phyloP scores from a whole-genome alignment of 495 filamentous ascomycete species.

The Niebla homalea region DNA sequence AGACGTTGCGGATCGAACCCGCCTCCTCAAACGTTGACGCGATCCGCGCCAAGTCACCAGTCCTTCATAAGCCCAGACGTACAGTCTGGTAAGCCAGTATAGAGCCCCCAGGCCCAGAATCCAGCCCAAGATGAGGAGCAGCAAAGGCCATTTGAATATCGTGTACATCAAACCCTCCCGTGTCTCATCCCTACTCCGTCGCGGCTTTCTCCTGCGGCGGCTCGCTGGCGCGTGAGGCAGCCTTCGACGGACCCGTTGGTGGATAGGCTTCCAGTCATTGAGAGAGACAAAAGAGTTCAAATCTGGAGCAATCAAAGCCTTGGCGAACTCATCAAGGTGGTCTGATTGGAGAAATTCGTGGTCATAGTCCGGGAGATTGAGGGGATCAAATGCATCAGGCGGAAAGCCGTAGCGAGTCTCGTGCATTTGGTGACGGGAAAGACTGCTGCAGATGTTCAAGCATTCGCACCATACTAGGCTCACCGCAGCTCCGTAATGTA shows the following conservation, averaged over 20 bases:
- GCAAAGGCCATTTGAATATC: constrained; percentile 81
- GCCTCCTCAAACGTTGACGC: constrained; percentile 52
- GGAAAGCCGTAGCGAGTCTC: constrained; percentile 10
- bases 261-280: constrained; percentile 76
- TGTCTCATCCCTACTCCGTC: constrained; percentile 73
- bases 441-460: too few relatives aligned
- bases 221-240: constrained; percentile 23
- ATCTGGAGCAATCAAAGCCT: constrained; percentile 36
- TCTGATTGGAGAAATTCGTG: constrained; percentile 48
- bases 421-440: too few relatives aligned
- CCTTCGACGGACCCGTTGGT: constrained; percentile 46
- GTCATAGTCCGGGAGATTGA: constrained; percentile 47
- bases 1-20: constrained; percentile 51
- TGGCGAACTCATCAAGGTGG: constrained; percentile 38
- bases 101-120: constrained; percentile 50
- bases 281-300: constrained; percentile 47
- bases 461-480: too few relatives aligned
- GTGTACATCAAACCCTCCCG: constrained; percentile 83
- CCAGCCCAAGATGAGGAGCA: constrained; percentile 68
- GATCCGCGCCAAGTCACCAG: constrained; percentile 49
- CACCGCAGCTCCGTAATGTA: too few relatives aligned
- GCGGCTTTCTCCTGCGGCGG: constrained; percentile 24
- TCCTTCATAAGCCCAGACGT: constrained; percentile 45
- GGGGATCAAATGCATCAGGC: constrained; percentile 24
- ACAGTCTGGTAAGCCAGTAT: constrained; percentile 72